Evolutionary conservation across 768 basidiomycete genomes (phyloP), one percentile per base, ranked within the genome.

Genomic region (Termitomyces sp.): DNA sequence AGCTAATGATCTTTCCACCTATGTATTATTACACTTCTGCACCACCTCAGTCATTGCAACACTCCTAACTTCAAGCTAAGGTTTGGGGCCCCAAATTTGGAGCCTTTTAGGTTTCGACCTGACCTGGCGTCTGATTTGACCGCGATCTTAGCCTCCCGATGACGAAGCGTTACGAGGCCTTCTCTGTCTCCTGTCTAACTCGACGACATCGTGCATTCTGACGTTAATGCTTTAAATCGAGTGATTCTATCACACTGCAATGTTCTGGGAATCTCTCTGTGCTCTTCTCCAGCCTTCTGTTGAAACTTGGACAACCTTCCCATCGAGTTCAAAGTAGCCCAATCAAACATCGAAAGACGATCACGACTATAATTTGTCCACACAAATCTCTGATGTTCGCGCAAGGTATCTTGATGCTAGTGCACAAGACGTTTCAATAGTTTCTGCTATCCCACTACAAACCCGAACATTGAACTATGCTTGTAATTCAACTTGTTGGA

Each of bases 91-190:
- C 30, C 46, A n/a, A 54, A 54, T 20, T 36, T 59, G 34, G 36
- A 34, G 34, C 55, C 58, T 24, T n/a, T 59, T 27, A 46, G 31
- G 22, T 30, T 59, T 22, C 16, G 52, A n/a, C 52, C 54, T 39
- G 33, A 54, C 18, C 45, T 53, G 1, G 45, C 58, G 22, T 27
- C 20, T 20, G 4, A 31, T 49, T 9, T 59, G 4, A 36, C 39
- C 16, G 4, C 7, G 12, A 42, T 49, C 24, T 30, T 49, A 18
- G 30, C 24, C 16, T 13, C 20, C 16, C n/a, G 49, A 22, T 41
- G 11, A 8, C 9, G 37, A n/a, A 27, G 4, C 1, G 11, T 59
- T 24, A 31, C 22, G 4, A 54, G 18, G 15, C 53, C 54, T 8
- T 54, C 42, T 6, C 37, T 49, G 12, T 46, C 58, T 48, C 45